phyloP scores from a whole-genome alignment of 1,284 basidiomycete species.

The Anthracocystis setariae region DNA sequence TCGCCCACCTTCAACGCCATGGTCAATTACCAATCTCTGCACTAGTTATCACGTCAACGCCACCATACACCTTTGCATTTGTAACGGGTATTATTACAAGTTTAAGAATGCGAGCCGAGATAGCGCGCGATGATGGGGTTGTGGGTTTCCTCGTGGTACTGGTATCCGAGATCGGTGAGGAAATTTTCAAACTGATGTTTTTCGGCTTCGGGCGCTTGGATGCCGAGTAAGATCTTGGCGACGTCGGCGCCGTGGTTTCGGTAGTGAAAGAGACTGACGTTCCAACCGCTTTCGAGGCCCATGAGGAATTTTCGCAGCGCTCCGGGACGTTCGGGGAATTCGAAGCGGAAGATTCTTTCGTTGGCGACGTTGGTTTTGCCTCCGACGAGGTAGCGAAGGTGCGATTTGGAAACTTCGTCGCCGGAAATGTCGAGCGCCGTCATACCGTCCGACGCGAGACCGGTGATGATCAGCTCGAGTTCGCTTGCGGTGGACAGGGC shows the following conservation, averaged over 20 bases:
- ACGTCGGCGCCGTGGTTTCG: conserved; percentile 84
- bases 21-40: conserved; percentile 54
- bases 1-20: conserved; percentile 51
- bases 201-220: conserved; percentile 79
- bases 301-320: conserved; percentile 83
- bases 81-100: no score
- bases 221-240: conserved; percentile 76
- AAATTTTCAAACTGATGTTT: conserved; percentile 78
- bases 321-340: conserved; percentile 94
- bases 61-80: not conserved
- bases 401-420: conserved; percentile 94
- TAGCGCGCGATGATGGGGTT: conserved; percentile 87
- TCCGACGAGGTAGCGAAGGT: conserved; percentile 93
- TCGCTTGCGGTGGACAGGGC: conserved; percentile 25
- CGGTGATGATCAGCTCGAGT: conserved; percentile 62
- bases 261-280: conserved; percentile 96
- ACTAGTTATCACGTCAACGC: not conserved
- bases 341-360: conserved; percentile 93
- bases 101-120: conserved; percentile 66
- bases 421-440: conserved; percentile 88
- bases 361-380: conserved; percentile 73
- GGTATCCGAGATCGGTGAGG: conserved; percentile 81
- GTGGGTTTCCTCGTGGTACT: conserved; percentile 89
- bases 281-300: conserved; percentile 84
- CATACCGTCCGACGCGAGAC: conserved; percentile 77